Conservation (phyloP, 305 asterid species). For the Solanum hybrid region DNA sequence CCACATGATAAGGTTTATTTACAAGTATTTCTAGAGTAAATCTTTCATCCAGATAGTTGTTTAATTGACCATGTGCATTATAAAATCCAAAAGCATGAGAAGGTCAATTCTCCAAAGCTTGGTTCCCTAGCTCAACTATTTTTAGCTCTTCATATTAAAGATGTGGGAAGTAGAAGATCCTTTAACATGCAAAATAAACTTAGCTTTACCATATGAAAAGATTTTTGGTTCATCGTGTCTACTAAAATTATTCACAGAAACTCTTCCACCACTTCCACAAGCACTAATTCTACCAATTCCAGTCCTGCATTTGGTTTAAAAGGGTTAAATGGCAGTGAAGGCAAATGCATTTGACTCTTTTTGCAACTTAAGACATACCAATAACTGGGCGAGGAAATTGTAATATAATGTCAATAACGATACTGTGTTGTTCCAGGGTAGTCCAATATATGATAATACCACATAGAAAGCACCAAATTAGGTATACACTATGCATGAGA, state of each 20-base stretch:
- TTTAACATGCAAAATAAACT: neutral
- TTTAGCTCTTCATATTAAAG: neutral
- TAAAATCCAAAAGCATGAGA: neutral
- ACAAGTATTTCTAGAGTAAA: neutral
- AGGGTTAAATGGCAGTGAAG: neutral
- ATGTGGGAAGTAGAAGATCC: neutral
- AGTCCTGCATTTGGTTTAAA: slow-evolving; percentile 57
- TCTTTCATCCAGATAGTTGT: neutral
- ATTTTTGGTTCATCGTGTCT: slow-evolving; percentile 85
- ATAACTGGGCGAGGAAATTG: neutral
- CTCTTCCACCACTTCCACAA: slow-evolving; percentile 96
- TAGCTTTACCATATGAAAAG: slow-evolving; percentile 54
- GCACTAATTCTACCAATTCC: slow-evolving; percentile 86
- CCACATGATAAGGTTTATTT: neutral
- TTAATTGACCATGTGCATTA: neutral
- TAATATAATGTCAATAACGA: neutral
- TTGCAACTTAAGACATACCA: neutral
- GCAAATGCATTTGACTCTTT: neutral
- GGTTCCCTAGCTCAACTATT: neutral
- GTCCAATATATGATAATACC: neutral
- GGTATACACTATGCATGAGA: neutral
- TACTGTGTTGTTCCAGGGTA: neutral
- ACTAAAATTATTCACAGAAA: slow-evolving; percentile 81
- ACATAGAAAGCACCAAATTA: neutral
- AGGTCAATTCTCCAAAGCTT: neutral